Percentiles rank a stretch among this genome's conserved stretches.
Conservation (phyloP, 2,329 filamentous ascomycete genomes). For the Monilinia polystroma region DNA sequence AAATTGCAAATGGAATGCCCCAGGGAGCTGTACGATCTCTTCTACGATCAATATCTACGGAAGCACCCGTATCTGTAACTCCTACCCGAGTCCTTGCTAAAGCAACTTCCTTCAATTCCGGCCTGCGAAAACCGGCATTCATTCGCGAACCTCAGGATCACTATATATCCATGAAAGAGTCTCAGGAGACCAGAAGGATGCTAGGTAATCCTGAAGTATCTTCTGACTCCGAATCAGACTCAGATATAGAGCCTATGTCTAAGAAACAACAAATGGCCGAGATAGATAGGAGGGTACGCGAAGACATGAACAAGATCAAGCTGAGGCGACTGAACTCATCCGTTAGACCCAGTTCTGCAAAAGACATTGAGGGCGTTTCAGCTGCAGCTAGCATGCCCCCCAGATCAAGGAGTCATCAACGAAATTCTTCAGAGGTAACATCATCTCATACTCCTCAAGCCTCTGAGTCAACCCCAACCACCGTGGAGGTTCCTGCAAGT, state of each 20-base stretch:
- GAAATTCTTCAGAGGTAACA: neutral
- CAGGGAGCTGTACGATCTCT: slow-evolving; percentile 27
- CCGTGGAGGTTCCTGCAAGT: slow-evolving; percentile 35
- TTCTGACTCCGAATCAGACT: slow-evolving; percentile 28
- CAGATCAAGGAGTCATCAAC: neutral
- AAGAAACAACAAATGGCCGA: neutral
- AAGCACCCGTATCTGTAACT: slow-evolving; percentile 14
- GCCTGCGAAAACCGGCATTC: slow-evolving; percentile 9
- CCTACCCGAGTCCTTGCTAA: slow-evolving; percentile 13
- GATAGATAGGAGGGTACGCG: slow-evolving; percentile 1
- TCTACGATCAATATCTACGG: slow-evolving; percentile 24
- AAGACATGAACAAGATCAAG: neutral
- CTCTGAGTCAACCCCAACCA: neutral
- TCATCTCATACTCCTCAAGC: neutral
- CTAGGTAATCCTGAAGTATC: slow-evolving; percentile 3
- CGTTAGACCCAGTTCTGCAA: neutral
- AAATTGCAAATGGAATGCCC: slow-evolving; percentile 20
- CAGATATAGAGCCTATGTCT: slow-evolving; percentile 30
- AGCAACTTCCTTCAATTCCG: slow-evolving; percentile 29
- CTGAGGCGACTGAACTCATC: slow-evolving; percentile 6
- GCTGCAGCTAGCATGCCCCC: neutral
- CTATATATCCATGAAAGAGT: slow-evolving; percentile 38
- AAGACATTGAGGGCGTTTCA: neutral
- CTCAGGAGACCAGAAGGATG: slow-evolving; percentile 34
- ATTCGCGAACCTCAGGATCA: slow-evolving; percentile 29